These are phyloP conservation scores for Diaporthe velutina DNA, from an alignment of 2,329 filamentous ascomycete genomes.

Conservation along the genomic window DNA sequence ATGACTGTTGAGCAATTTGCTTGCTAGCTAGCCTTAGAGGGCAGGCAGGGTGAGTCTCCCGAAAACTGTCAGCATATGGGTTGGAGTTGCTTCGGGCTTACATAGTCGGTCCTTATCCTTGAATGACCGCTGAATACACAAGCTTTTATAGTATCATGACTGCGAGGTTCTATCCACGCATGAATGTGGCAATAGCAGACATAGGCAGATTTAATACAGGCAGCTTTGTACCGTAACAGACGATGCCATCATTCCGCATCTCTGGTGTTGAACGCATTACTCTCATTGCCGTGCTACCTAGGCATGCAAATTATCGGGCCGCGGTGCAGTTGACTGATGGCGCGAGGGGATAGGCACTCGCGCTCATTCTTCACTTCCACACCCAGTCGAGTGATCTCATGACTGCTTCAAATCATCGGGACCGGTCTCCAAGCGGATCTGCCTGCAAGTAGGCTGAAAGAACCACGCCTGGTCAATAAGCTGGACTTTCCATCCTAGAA, in stretches of 20 bases:
- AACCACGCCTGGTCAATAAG: not conserved
- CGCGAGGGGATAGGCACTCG: not conserved
- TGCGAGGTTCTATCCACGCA: not conserved
- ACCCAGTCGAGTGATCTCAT: no score
- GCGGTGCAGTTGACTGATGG: not conserved
- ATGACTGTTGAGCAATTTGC: conserved; percentile 4
- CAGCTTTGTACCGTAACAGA: not conserved
- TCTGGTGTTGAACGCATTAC: not conserved
- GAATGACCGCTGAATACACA: not conserved
- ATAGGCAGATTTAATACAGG: not conserved
- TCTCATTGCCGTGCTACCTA: not conserved
- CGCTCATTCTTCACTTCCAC: not conserved
- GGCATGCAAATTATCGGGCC: no score
- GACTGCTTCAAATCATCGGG: not conserved
- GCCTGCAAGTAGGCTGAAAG: not conserved
- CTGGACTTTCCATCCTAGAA: not conserved
- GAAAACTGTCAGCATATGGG: conserved; percentile 17
- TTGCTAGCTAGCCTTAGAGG: conserved; percentile 1
- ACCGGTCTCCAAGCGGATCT: not conserved
- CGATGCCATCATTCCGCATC: not conserved
- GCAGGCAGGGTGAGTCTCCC: not conserved
- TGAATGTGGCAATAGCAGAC: not conserved
- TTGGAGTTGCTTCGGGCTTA: conserved; percentile 27
- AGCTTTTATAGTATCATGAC: not conserved
- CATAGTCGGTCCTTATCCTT: conserved; percentile 14